Percentiles rank a stretch among this genome's conserved stretches.
phyloP scores from a whole-genome alignment of 2,329 filamentous ascomycete genomes.

The Alternaria alternata region DNA sequence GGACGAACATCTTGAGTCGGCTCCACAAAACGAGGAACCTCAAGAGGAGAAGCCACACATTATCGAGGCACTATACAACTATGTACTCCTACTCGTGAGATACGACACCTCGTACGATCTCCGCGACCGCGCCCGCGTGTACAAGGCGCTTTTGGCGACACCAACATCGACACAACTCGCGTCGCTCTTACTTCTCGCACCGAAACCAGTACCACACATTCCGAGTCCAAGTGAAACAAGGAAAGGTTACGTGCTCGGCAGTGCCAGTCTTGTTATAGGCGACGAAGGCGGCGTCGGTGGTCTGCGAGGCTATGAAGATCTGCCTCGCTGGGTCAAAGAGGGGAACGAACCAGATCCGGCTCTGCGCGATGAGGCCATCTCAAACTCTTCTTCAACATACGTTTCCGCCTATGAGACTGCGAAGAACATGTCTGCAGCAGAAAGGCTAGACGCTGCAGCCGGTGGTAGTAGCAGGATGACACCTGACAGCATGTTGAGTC shows the following conservation, averaged over 20 bases:
- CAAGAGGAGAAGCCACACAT: slow-evolving; percentile 64
- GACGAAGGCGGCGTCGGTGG: slow-evolving; percentile 73
- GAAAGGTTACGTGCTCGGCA: slow-evolving; percentile 80
- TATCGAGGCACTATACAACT: slow-evolving; percentile 81
- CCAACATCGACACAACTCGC: slow-evolving; percentile 82
- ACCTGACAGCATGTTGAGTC: slow-evolving; percentile 46
- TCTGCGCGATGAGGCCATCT: slow-evolving; percentile 66
- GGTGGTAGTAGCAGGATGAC: slow-evolving; percentile 45
- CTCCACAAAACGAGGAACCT: slow-evolving; percentile 20
- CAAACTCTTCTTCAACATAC: slow-evolving; percentile 42
- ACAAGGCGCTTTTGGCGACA: slow-evolving; percentile 80
- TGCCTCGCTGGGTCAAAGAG: slow-evolving; percentile 85
- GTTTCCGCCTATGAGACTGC: slow-evolving; percentile 40
- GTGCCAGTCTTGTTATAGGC: slow-evolving; percentile 83
- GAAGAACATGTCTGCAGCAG: slow-evolving; percentile 64
- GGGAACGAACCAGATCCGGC: slow-evolving; percentile 81
- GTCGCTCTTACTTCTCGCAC: slow-evolving; percentile 86
- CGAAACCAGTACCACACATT: slow-evolving; percentile 90
- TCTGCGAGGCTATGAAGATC: slow-evolving; percentile 78
- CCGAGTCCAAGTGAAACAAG: slow-evolving; percentile 88
- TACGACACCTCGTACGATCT: slow-evolving; percentile 97
- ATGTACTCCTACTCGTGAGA: slow-evolving; percentile 82
- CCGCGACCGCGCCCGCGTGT: slow-evolving; percentile 87
- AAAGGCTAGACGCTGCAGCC: slow-evolving; percentile 69
- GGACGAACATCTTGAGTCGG: slow-evolving; percentile 32